Evolutionary conservation across 2,329 filamentous ascomycete species (phyloP).

Genomic region (Stagonosporopsis cucurbitacearum): DNA sequence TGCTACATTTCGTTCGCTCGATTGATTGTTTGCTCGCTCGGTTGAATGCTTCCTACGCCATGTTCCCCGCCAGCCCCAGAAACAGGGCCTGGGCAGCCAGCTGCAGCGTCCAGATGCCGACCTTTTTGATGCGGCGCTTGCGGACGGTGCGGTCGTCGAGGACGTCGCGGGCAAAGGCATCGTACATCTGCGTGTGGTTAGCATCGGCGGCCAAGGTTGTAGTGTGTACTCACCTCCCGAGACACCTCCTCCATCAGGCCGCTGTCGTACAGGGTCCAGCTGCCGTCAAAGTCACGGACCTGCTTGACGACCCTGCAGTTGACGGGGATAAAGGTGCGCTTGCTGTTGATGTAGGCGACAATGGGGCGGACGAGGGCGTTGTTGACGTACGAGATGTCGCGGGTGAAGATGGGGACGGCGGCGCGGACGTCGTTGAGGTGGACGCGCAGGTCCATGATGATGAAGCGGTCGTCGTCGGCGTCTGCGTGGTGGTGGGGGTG

Average conservation of each 20-base stretch:
- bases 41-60: too few species aligned
- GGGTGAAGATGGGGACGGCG: constrained; percentile 89
- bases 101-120: constrained; percentile 94
- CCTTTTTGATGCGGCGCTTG: constrained; percentile 88
- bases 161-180: constrained; percentile 90
- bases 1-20: too few species aligned
- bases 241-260: constrained; percentile 93
- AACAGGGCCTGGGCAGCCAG: constrained; percentile 92
- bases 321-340: constrained; percentile 93
- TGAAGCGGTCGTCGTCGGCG: constrained; percentile 69
- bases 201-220: background rate
- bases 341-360: constrained; percentile 96
- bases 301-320: constrained; percentile 93
- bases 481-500: background rate
- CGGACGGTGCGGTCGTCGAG: constrained; percentile 88
- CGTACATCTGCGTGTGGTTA: constrained; percentile 67
- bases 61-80: constrained; percentile 89
- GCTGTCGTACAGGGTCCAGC: constrained; percentile 93
- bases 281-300: constrained; percentile 87
- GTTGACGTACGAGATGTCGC: constrained; percentile 92
- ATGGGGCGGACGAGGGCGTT: constrained; percentile 94
- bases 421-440: constrained; percentile 95
- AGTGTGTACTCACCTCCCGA: constrained; percentile 65
- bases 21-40: too few species aligned
- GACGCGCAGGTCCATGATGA: constrained; percentile 94